These are phyloP conservation scores for Rosa rugosa DNA, from an alignment of 306 rosid genomes.

Conservation along the genomic window DNA sequence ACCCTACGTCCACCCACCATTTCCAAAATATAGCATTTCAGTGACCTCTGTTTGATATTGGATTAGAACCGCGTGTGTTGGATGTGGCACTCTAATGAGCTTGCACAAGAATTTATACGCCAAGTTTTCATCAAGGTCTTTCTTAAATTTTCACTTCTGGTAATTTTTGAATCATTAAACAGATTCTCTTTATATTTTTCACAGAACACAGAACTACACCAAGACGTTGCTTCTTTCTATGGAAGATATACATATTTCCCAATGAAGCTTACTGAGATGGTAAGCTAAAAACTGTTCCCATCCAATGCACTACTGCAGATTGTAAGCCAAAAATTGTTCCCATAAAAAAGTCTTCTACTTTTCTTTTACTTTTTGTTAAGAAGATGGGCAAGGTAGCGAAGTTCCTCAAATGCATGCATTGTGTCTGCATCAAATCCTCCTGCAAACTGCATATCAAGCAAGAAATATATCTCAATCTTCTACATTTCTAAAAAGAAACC, in stretches of 20 bases:
- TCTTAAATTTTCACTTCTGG: not conserved
- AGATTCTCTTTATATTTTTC: not conserved
- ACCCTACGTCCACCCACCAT: not conserved
- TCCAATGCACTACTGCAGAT: slow-evolving; percentile 3
- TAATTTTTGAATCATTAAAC: not conserved
- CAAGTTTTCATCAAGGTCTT: not conserved
- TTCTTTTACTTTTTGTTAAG: slow-evolving; percentile 63
- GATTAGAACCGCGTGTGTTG: not conserved
- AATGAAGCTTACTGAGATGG: slow-evolving; percentile 44
- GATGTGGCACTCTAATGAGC: not conserved
- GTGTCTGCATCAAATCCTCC: slow-evolving; percentile 99
- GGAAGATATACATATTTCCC: slow-evolving; percentile 6
- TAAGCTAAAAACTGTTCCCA: slow-evolving; percentile 28
- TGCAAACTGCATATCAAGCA: slow-evolving; percentile 71
- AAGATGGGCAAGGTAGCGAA: slow-evolving; percentile 83
- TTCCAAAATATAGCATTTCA: not conserved
- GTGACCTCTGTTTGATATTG: not conserved
- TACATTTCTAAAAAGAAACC: not conserved
- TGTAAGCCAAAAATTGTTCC: slow-evolving; percentile 31
- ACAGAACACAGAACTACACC: slow-evolving; percentile 3
- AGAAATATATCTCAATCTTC: slow-evolving; percentile 16
- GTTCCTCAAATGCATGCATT: slow-evolving; percentile 93
- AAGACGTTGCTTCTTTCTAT: not conserved
- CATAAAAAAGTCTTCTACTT: not conserved
- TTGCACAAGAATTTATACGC: not conserved